Evolutionary conservation across 1,284 basidiomycete species (phyloP).

Genomic region (Rhodotorula sp.): DNA sequence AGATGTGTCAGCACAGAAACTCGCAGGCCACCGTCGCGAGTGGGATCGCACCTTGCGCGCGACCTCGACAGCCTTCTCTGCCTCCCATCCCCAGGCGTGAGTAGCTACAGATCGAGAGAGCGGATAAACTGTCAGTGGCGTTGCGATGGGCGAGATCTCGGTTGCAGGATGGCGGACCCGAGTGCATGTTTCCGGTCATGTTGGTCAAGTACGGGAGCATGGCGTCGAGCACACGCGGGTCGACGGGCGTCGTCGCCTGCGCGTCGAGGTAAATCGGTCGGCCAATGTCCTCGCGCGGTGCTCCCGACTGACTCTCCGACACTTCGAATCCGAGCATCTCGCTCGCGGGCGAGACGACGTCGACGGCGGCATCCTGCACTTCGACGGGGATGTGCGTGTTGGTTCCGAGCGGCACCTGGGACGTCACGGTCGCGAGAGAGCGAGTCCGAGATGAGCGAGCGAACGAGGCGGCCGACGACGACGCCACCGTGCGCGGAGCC

Average conservation of each 20-base stretch:
- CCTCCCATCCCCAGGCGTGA: constrained; percentile 99
- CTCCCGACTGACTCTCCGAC: constrained; percentile 4
- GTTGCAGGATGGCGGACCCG: background rate
- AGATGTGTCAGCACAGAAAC: background rate
- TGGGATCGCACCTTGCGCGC: constrained; percentile 18
- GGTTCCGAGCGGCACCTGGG: constrained; percentile 17
- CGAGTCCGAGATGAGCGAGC: constrained; percentile 2
- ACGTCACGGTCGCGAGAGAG: constrained; percentile 34
- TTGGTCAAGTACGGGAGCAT: constrained; percentile 97
- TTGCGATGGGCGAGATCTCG: background rate
- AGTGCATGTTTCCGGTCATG: constrained; percentile 77
- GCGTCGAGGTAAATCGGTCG: constrained; percentile 89
- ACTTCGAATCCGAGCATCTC: constrained; percentile 40
- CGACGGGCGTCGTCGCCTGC: constrained; percentile 94
- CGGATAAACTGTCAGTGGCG: background rate
- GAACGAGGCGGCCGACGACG: background rate
- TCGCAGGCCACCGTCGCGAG: background rate
- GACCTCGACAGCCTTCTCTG: constrained; percentile 82
- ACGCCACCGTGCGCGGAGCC: background rate
- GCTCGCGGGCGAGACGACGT: constrained; percentile 20
- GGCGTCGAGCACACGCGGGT: constrained; percentile 93
- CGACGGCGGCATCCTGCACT: constrained; percentile 13
- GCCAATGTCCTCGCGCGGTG: background rate
- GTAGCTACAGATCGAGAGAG: constrained; percentile 54
- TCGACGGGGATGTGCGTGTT: constrained; percentile 21